Evolutionary conservation across 345 rosid species (phyloP).

Genomic region (Eucalyptus tenuipes): DNA sequence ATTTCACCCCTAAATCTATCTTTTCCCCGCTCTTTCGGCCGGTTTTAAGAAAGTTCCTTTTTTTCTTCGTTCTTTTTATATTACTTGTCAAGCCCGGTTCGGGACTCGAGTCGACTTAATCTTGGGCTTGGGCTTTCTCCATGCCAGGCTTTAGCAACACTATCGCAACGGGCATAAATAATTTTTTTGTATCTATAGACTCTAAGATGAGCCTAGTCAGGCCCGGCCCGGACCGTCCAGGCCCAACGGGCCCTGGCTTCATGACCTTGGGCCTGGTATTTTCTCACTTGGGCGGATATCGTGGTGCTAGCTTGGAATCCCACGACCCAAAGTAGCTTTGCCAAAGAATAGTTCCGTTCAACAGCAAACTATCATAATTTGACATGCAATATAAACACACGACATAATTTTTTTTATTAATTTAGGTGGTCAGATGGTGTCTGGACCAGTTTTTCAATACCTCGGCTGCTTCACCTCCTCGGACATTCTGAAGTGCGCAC

Average conservation of each 20-base stretch:
- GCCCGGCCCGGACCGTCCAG: accelerated
- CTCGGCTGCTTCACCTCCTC: not conserved
- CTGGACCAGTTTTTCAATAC: not conserved
- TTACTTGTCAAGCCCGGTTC: not conserved
- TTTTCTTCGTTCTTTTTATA: no score
- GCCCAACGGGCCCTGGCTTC: not conserved
- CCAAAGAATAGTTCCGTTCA: not conserved
- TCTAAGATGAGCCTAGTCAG: not conserved
- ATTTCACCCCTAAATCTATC: not conserved
- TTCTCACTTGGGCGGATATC: not conserved
- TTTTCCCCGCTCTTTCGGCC: not conserved
- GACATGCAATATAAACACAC: not conserved
- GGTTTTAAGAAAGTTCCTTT: not conserved
- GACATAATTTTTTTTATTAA: no score
- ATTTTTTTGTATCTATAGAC: not conserved
- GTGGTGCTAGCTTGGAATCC: not conserved
- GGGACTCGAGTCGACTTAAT: not conserved
- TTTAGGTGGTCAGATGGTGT: not conserved
- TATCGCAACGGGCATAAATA: not conserved
- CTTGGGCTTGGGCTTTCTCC: not conserved
- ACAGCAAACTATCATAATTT: not conserved
- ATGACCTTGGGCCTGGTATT: not conserved
- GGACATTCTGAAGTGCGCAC: not conserved
- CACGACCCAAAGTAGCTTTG: not conserved
- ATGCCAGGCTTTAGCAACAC: not conserved